Evolutionary conservation across 1,284 basidiomycete species (phyloP).

Genomic region (Irpex sp.): DNA sequence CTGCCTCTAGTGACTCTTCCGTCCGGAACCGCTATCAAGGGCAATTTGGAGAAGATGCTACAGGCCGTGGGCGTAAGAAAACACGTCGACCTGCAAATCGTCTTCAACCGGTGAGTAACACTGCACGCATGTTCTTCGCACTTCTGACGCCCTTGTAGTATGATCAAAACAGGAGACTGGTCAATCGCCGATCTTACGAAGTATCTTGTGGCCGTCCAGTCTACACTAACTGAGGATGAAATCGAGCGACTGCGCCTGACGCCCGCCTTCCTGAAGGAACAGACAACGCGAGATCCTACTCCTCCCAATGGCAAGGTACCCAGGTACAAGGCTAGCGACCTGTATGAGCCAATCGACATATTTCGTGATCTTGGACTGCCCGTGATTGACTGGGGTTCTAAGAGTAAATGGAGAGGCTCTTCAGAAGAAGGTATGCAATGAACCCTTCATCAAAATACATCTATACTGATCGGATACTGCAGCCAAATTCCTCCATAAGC

Average conservation of each 20-base stretch:
- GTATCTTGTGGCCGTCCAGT: constrained; percentile 86
- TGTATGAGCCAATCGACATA: constrained; percentile 83
- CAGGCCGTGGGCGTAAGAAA: constrained; percentile 81
- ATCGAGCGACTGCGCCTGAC: constrained; percentile 75
- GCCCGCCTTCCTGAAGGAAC: constrained; percentile 76
- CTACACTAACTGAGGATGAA: constrained; percentile 68
- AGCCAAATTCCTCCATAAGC: constrained; percentile 82
- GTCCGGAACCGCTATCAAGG: constrained; percentile 65
- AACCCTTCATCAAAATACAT: neutral
- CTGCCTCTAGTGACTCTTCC: constrained; percentile 80
- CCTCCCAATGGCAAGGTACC: constrained; percentile 30
- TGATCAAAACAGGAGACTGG: constrained; percentile 86
- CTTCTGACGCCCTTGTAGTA: constrained; percentile 39
- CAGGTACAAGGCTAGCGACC: constrained; percentile 62
- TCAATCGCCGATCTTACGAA: constrained; percentile 76
- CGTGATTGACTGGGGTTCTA: constrained; percentile 83
- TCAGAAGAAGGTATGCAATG: constrained; percentile 77
- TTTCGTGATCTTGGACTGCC: constrained; percentile 79
- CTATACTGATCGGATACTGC: neutral
- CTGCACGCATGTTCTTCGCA: neutral
- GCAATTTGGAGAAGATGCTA: constrained; percentile 75
- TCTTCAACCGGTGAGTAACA: constrained; percentile 70
- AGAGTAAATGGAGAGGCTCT: constrained; percentile 71
- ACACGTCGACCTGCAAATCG: constrained; percentile 87
- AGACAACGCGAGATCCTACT: constrained; percentile 24